Evolutionary conservation across 345 rosid genomes (phyloP).

Genomic region (Arabis alpina): DNA sequence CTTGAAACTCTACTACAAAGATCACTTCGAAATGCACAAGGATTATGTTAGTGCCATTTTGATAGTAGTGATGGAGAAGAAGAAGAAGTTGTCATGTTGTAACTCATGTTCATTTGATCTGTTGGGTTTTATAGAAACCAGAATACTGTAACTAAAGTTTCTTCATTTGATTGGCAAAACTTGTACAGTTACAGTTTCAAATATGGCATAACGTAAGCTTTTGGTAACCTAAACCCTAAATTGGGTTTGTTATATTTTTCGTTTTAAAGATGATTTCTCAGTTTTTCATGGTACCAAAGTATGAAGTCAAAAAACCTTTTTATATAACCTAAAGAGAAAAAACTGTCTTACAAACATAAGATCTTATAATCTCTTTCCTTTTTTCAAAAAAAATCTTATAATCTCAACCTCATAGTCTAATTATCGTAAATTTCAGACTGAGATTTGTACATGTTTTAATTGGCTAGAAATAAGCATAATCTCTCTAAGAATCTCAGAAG

Average conservation of each 20-base stretch:
- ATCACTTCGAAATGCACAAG: slow-evolving; percentile 2
- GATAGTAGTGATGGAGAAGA: slow-evolving; percentile 21
- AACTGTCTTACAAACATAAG: slow-evolving; percentile 1
- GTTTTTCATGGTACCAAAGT: neutral
- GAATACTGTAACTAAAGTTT: slow-evolving; percentile 22
- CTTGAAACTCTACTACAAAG: neutral
- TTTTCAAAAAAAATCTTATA: no score
- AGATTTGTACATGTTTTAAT: no score
- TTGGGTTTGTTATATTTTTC: slow-evolving; percentile 17
- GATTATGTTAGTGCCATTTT: slow-evolving; percentile 6
- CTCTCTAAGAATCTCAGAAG: no score
- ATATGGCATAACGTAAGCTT: slow-evolving; percentile 11
- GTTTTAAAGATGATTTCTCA: slow-evolving; percentile 11
- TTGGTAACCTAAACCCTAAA: slow-evolving; percentile 15
- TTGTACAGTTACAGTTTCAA: slow-evolving; percentile 42
- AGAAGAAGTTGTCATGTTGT: slow-evolving; percentile 4
- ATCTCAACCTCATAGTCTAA: neutral
- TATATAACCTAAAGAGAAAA: neutral
- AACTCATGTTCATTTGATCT: slow-evolving; percentile 29
- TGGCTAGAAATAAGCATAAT: no score
- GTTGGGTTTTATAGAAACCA: slow-evolving; percentile 26
- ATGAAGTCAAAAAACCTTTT: neutral
- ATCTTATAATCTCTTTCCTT: neutral
- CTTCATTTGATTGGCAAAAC: slow-evolving; percentile 32
- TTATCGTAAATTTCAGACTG: no score